These are phyloP conservation scores for Ceratocystis alfenasii DNA, from an alignment of 2,329 filamentous ascomycete species.

Conservation along the genomic window DNA sequence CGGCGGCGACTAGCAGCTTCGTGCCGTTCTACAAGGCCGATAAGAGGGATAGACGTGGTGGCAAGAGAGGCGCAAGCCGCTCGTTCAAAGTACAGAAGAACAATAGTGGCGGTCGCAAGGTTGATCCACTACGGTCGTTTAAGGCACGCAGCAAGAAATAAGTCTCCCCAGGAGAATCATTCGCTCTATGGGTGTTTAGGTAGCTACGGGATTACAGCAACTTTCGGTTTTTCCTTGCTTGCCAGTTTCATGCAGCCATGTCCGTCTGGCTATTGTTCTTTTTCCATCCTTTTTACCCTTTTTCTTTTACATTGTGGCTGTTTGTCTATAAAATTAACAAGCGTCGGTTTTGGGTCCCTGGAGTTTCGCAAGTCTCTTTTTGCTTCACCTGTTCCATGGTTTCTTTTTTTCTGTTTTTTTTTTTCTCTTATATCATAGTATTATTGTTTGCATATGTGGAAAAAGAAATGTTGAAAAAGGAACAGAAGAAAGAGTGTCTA, in stretches of 20 bases:
- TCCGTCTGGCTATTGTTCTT: neutral
- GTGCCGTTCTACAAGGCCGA: constrained; percentile 51
- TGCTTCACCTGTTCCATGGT: neutral
- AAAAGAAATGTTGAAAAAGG: neutral
- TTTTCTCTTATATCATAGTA: neutral
- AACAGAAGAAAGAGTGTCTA: neutral
- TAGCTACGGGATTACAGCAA: neutral
- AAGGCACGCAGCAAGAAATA: constrained; percentile 42
- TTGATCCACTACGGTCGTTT: constrained; percentile 82
- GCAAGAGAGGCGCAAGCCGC: constrained; percentile 26
- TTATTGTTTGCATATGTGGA: neutral
- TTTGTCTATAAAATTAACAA: constrained; percentile 14
- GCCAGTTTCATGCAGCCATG: too few relatives aligned
- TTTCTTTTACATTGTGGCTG: constrained; percentile 10
- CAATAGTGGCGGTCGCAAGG: constrained; percentile 35
- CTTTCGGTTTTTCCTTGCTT: constrained; percentile 1
- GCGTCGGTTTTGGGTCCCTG: constrained; percentile 17
- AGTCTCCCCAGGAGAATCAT: neutral
- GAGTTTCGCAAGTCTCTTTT: constrained; percentile 5
- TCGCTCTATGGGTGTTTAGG: neutral
- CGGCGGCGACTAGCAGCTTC: constrained; percentile 57
- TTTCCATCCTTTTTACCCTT: neutral
- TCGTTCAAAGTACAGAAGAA: constrained; percentile 43
- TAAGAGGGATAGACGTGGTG: constrained; percentile 37
- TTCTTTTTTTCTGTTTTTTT: neutral